Conservation (phyloP, 164 flowering plant genomes). For the Echeveria elegans region DNA sequence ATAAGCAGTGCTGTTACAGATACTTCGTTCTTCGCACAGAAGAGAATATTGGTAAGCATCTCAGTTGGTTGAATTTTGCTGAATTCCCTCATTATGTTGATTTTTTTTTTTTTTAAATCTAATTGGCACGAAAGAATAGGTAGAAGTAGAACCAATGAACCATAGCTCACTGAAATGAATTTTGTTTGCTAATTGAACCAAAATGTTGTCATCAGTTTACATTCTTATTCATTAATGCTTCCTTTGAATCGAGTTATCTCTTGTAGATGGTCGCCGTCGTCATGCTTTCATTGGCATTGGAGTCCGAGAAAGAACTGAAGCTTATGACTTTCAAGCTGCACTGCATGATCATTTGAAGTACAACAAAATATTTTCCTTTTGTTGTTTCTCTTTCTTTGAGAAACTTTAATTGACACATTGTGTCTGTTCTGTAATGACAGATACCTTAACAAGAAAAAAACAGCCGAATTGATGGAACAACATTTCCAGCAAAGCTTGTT, state of each 20-base stretch:
- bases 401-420: background rate
- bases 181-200: background rate
- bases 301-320: conserved; percentile 89
- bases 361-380: too few relatives aligned
- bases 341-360: conserved; percentile 99
- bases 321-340: conserved; percentile 98
- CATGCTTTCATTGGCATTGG: conserved; percentile 98
- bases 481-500: conserved; percentile 60
- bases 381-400: too few relatives aligned
- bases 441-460: conserved; percentile 87
- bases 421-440: conserved; percentile 30
- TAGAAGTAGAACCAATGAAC: too few relatives aligned
- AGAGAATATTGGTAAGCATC: conserved; percentile 72
- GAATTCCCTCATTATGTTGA: too few relatives aligned
- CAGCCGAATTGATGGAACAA: conserved; percentile 98
- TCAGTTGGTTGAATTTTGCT: background rate
- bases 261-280: conserved; percentile 76
- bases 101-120: too few relatives aligned
- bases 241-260: background rate
- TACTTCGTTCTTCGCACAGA: conserved; percentile 96
- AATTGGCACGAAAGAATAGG: too few relatives aligned
- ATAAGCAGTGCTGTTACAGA: conserved; percentile 40
- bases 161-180: too few relatives aligned
- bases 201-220: too few relatives aligned
- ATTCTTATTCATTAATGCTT: too few relatives aligned